Evolutionary conservation across 352 stramenopile species (phyloP), one percentile per base, ranked within the genome.

Genomic region (Phytophthora sp.): DNA sequence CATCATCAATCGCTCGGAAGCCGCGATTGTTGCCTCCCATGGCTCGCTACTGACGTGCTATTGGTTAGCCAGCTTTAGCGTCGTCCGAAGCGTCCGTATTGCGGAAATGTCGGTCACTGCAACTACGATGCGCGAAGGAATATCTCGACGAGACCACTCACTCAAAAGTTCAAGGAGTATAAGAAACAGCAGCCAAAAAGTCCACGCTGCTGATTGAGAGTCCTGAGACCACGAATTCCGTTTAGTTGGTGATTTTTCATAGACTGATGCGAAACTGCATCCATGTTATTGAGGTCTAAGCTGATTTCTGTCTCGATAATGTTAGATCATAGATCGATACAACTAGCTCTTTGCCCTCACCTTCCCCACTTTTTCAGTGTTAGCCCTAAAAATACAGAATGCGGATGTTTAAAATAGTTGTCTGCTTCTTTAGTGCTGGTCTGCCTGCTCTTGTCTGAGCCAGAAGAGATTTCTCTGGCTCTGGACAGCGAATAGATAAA

Each of bases 11-110:
- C 77, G 77, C 6, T 51, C 45, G 0, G 34, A 59, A 1, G 74
- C 80, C 12, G 59, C 64, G 0, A 63, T 60, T 2, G 39, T 76
- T 6, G 76, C 77, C 4, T 84, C 77, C 0, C 74, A 87, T n/a
- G 74, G 65, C 4, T 73, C 77, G 20, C 56, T 85, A 1, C 31
- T 88, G 15, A 35, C 64, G 10, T 88, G 78, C 54, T 89, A 84
- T 53, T 87, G 77, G 80, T 30, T 89, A n/a, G 67, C 73, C 4
- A 74, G 54, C 27, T 74, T 71, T 32, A 70, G 60, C 20, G 61
- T 74, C 5, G 65, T 73, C 28, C 65, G 65, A 18, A 61, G 18
- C 10, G 46, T 69, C 18, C 65, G 65, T 12, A 69, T 49, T 20
- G 20, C 59, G 3, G 65, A 73, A 17, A 73, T 69, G 65, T 21